Evolutionary conservation across 495 filamentous ascomycete species (phyloP), one percentile per base, ranked within the genome.

Genomic region (Cercophora newfieldiana): DNA sequence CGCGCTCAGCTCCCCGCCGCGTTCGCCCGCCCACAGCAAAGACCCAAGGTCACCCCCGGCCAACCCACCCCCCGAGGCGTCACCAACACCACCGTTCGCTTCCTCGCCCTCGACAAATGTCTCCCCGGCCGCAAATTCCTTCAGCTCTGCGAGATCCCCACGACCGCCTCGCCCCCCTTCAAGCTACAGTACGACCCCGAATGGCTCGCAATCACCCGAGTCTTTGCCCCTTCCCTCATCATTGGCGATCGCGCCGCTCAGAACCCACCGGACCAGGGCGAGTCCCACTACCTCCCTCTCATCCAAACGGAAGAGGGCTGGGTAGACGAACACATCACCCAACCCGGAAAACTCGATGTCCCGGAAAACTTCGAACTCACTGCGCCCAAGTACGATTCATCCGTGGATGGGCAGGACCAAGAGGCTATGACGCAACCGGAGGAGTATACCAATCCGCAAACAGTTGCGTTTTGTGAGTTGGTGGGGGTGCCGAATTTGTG

Each of bases 181-280:
- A 71, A 75, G 6, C 85, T 98, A 3, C 76, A 87, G 31, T 97
- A 98, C 74, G 95, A 99, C 75, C 87, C 88, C 29, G 95, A 99
- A 79, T 99, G 94, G 94, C 87, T 98, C 3, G 89, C 95, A 7
- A 97, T 99, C 68, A 91, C 89, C 1, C 92, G 94, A 16, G 88
- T 88, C 1, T 94, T 97, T 71, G 87, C 89, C 26, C 65, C 81
- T 0, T 79, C 86, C 33, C 78, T 92, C 2, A 71, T 75, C 5
- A 77, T 93, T 33, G 89, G 89, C 28, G 79, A 90, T 67, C 80
- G 78, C 3, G 72, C 64, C 12, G 81, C 83, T 0, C 70, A 68
- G 8, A 67, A 79, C 0, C 79, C 90, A 0, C 69, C 74, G 0
- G 77, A 92, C 64, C 77, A 82, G n/a, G 89, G 90, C 19, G 88